Conservation (phyloP, 495 filamentous ascomycete species). For the Aspergillus cristatus region DNA sequence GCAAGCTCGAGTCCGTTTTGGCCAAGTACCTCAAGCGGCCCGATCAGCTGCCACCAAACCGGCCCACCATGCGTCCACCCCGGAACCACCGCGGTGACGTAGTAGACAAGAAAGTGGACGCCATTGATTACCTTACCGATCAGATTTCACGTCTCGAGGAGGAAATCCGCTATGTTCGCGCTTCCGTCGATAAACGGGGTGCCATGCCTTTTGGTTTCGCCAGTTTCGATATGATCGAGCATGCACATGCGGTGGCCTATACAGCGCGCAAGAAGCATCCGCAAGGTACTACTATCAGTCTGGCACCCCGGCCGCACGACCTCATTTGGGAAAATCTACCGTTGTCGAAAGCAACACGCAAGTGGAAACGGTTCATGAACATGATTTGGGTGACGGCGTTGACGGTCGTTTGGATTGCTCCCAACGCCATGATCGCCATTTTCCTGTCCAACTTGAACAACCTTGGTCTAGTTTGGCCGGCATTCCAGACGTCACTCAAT, state of each 20-base stretch:
- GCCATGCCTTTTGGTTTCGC: constrained; percentile 91
- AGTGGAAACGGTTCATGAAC: constrained; percentile 66
- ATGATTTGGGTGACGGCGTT: constrained; percentile 73
- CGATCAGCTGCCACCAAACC: constrained; percentile 63
- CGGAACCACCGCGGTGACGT: constrained; percentile 50
- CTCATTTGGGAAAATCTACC: constrained; percentile 93
- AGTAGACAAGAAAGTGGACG: constrained; percentile 58
- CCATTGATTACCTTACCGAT: constrained; percentile 85
- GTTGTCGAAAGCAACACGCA: constrained; percentile 53
- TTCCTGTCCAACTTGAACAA: constrained; percentile 82
- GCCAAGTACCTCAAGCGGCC: constrained; percentile 88
- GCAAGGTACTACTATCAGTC: constrained; percentile 62
- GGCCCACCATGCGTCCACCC: constrained; percentile 70
- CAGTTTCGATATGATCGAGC: constrained; percentile 77
- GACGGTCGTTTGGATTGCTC: constrained; percentile 84
- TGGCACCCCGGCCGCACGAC: constrained; percentile 83
- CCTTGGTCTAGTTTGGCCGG: constrained; percentile 69
- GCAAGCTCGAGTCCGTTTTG: constrained; percentile 69
- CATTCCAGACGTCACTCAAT: constrained; percentile 56
- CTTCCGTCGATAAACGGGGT: constrained; percentile 74
- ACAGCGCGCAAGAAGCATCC: constrained; percentile 69
- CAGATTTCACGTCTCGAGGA: constrained; percentile 76
- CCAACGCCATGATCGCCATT: constrained; percentile 89
- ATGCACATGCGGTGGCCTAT: constrained; percentile 84
- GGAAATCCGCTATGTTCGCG: constrained; percentile 73